These are phyloP conservation scores for Aspergillus heteromorphus DNA, from an alignment of 495 filamentous ascomycete genomes.

Conservation along the genomic window DNA sequence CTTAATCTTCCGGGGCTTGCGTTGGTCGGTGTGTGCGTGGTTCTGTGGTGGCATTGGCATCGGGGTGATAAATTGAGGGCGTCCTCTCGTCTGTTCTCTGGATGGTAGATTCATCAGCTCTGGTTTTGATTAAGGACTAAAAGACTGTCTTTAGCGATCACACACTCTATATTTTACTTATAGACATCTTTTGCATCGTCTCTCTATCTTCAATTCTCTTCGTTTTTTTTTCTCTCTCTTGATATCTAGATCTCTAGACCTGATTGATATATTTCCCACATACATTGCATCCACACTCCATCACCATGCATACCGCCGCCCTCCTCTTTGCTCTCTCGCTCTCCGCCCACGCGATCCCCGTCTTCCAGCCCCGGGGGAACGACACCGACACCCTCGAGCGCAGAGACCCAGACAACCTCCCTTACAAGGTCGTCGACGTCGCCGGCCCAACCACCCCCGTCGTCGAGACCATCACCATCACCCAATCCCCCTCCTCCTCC, in stretches of 20 bases:
- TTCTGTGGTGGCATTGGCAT: not conserved
- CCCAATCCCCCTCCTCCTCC: conserved; percentile 24
- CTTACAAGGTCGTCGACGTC: conserved; percentile 48
- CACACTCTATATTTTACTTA: too few relatives aligned
- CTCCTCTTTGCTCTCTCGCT: conserved; percentile 29
- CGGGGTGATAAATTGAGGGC: not conserved
- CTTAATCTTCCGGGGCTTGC: not conserved
- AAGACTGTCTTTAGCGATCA: too few relatives aligned
- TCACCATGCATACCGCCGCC: conserved; percentile 31
- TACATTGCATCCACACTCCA: not conserved
- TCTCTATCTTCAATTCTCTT: not conserved
- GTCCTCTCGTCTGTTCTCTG: conserved; percentile 1
- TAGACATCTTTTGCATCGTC: not conserved
- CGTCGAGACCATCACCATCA: conserved; percentile 30
- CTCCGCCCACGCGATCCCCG: conserved; percentile 29
- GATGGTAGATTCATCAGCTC: not conserved
- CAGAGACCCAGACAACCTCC: conserved; percentile 22
- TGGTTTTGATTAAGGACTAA: too few relatives aligned
- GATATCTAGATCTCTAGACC: too few relatives aligned
- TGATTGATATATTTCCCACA: too few relatives aligned
- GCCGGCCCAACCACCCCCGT: conserved; percentile 26
- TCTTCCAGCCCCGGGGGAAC: conserved; percentile 22
- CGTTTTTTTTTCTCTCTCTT: not conserved
- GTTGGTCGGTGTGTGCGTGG: not conserved
- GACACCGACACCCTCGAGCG: conserved; percentile 26